Conservation (phyloP, 2,329 filamentous ascomycete species). For the Reticulascus tulasneorum region DNA sequence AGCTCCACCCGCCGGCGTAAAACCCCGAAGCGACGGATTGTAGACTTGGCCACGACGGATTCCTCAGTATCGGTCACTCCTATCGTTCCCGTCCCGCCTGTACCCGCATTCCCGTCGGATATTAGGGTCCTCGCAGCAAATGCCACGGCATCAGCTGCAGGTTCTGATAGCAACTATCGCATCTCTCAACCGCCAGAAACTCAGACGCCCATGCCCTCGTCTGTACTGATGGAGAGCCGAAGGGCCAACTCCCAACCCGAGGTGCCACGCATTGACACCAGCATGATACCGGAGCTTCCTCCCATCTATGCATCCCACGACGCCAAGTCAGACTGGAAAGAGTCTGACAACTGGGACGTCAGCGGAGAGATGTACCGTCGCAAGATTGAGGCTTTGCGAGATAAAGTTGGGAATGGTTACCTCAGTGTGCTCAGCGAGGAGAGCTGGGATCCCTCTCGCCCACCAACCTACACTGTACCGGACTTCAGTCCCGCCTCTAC, state of each 20-base stretch:
- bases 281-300: constrained; percentile 27
- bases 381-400: constrained; percentile 81
- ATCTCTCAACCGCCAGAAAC: constrained; percentile 39
- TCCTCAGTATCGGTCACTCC: constrained; percentile 6
- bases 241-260: constrained; percentile 25
- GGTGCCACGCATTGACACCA: constrained; percentile 35
- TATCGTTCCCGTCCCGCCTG: constrained; percentile 5
- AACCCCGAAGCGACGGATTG: constrained; percentile 59
- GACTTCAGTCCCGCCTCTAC: constrained; percentile 32
- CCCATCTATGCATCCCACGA: constrained; percentile 27
- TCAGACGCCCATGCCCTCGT: constrained; percentile 25
- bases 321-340: constrained; percentile 31
- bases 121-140: constrained; percentile 8
- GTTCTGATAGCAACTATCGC: constrained; percentile 34
- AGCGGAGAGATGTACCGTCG: constrained; percentile 78
- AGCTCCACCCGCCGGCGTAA: constrained; percentile 57
- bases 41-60: constrained; percentile 58
- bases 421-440: constrained; percentile 83
- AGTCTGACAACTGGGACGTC: constrained; percentile 57
- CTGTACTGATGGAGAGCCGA: constrained; percentile 27
- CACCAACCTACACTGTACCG: constrained; percentile 32
- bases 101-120: constrained; percentile 1
- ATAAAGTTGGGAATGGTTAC: constrained; percentile 83
- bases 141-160: constrained; percentile 7
- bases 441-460: constrained; percentile 48